A percentile compares a stretch with the other conserved stretches of the same genome.
These are phyloP conservation scores for Boletus sp. DNA, from an alignment of 768 basidiomycete genomes.

Conservation along the genomic window DNA sequence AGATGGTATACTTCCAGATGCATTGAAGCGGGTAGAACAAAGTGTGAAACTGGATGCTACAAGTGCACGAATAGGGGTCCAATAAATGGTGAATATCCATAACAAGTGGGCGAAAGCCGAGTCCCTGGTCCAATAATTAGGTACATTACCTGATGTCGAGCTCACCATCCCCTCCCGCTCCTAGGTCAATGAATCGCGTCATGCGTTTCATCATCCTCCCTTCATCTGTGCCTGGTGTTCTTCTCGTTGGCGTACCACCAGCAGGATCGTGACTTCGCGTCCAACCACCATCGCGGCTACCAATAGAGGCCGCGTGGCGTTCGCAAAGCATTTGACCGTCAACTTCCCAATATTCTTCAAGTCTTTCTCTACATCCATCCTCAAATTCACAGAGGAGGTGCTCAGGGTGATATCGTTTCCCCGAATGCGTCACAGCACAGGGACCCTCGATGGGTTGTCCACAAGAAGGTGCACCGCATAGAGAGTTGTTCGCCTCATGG, in stretches of 20 bases:
- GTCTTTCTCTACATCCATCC: slow-evolving; percentile 47
- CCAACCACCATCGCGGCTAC: slow-evolving; percentile 24
- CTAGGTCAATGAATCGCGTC: slow-evolving; percentile 78
- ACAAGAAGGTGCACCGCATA: slow-evolving; percentile 77
- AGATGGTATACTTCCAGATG: slow-evolving; percentile 24
- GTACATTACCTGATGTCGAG: slow-evolving; percentile 32
- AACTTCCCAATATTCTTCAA: slow-evolving; percentile 88
- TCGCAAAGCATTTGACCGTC: slow-evolving; percentile 86
- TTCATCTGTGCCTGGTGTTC: slow-evolving; percentile 27
- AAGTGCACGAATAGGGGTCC: slow-evolving; percentile 18
- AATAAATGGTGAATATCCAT: slow-evolving; percentile 16
- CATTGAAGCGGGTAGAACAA: slow-evolving; percentile 15
- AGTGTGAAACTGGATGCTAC: slow-evolving; percentile 16
- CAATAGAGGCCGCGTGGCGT: slow-evolving; percentile 52
- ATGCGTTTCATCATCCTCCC: slow-evolving; percentile 69
- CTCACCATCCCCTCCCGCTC: slow-evolving; percentile 27
- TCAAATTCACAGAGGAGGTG: slow-evolving; percentile 82
- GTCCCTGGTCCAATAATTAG: slow-evolving; percentile 17
- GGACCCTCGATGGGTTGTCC: slow-evolving; percentile 91
- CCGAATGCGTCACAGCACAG: slow-evolving; percentile 81
- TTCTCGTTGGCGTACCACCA: slow-evolving; percentile 7
- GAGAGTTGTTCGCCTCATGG: slow-evolving; percentile 85
- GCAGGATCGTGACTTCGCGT: slow-evolving; percentile 14
- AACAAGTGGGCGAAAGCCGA: slow-evolving; percentile 1
- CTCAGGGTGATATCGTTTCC: slow-evolving; percentile 82